phyloP scores from a whole-genome alignment of 257 asterid genomes.

The Penstemon barbatus region DNA sequence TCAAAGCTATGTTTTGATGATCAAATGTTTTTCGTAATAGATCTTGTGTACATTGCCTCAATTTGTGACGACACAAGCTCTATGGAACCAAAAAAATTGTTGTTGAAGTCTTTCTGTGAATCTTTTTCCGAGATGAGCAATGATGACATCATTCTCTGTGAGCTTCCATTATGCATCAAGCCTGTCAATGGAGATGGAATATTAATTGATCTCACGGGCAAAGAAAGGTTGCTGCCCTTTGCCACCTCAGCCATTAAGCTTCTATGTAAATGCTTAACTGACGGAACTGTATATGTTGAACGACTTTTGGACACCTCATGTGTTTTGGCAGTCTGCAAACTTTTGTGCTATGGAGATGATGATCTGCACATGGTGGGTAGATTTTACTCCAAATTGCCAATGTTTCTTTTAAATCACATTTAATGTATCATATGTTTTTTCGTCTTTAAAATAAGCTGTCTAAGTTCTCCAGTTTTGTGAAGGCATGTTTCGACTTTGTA shows the following conservation, averaged over 20 bases:
- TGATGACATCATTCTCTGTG: conserved; percentile 50
- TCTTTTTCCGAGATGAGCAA: conserved; percentile 55
- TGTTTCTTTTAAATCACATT: conserved; percentile 16
- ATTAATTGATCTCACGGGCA: conserved; percentile 65
- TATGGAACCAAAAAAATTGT: conserved; percentile 43
- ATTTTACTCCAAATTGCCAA: conserved; percentile 18
- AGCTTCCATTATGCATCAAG: conserved; percentile 54
- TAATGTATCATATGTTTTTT: conserved; percentile 17
- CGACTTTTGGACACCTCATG: conserved; percentile 74
- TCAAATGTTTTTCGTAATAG: conserved; percentile 33
- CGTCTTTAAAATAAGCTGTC: conserved; percentile 22
- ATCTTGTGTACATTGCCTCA: conserved; percentile 53
- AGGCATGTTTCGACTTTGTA: conserved; percentile 94
- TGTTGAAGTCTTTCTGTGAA: conserved; percentile 52
- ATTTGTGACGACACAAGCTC: conserved; percentile 37
- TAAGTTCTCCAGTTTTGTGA: conserved; percentile 45
- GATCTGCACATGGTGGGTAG: conserved; percentile 81
- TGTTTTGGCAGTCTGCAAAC: conserved; percentile 66
- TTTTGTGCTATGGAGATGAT: conserved; percentile 76
- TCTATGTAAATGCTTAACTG: conserved; percentile 75
- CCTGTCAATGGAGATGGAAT: conserved; percentile 67
- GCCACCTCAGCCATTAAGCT: conserved; percentile 79
- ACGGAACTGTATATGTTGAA: conserved; percentile 86
- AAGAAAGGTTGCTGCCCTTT: conserved; percentile 71
- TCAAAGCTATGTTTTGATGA: conserved; percentile 14